Percentiles rank a stretch among this genome's conserved stretches.
These are phyloP conservation scores for Oehlia diaphana DNA, from an alignment of 192 early-diverging fungal species.

Conservation along the genomic window DNA sequence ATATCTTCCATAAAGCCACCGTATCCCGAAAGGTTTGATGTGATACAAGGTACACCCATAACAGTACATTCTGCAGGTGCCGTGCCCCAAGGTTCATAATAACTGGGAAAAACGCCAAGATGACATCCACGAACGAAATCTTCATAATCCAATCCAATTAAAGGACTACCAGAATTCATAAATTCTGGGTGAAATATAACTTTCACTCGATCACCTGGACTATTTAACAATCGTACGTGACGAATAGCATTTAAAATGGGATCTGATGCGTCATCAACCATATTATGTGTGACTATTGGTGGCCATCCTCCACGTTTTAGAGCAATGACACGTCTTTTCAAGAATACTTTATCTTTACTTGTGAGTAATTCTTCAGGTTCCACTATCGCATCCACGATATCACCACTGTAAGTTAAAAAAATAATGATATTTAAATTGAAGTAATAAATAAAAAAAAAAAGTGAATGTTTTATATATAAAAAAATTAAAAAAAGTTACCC, in stretches of 20 bases:
- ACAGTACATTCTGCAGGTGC: slow-evolving; percentile 98
- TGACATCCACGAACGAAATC: slow-evolving; percentile 98
- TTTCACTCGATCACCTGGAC: slow-evolving; percentile 89
- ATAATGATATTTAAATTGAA: not conserved
- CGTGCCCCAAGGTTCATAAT: slow-evolving; percentile 99
- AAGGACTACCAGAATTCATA: slow-evolving; percentile 91
- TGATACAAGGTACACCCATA: slow-evolving; percentile 96
- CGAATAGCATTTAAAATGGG: slow-evolving; percentile 85
- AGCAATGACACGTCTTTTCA: slow-evolving; percentile 96
- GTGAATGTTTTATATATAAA: not conserved
- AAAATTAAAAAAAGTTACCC: slow-evolving; percentile 6
- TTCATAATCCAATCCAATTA: slow-evolving; percentile 94
- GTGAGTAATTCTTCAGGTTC: slow-evolving; percentile 64
- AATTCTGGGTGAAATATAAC: slow-evolving; percentile 99
- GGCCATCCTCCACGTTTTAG: slow-evolving; percentile 84
- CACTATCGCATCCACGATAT: slow-evolving; percentile 54
- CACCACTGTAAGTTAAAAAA: slow-evolving; percentile 42
- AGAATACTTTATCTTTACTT: slow-evolving; percentile 81
- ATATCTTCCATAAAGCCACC: slow-evolving; percentile 98
- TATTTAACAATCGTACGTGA: slow-evolving; percentile 82
- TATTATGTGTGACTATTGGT: slow-evolving; percentile 98
- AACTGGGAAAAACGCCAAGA: slow-evolving; percentile 95
- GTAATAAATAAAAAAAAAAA: not conserved
- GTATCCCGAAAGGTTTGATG: slow-evolving; percentile 95
- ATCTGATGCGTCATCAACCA: slow-evolving; percentile 82